These are phyloP conservation scores for Lanmaoa pseudosensibilis DNA, from an alignment of 768 basidiomycete genomes.

Conservation along the genomic window DNA sequence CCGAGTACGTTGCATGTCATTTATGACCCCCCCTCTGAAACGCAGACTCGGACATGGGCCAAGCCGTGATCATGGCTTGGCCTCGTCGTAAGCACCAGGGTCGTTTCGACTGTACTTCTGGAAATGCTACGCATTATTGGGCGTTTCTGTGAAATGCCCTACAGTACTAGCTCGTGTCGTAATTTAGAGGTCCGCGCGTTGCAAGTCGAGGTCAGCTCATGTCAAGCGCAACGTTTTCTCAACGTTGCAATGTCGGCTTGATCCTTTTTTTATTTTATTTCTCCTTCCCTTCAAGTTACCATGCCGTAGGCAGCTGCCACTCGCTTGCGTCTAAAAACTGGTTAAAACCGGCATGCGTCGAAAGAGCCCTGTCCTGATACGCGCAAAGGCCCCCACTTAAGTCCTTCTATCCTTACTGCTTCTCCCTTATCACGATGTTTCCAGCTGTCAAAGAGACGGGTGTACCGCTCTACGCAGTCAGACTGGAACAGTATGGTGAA, in stretches of 20 bases:
- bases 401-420: not conserved
- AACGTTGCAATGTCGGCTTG: slow-evolving; percentile 29
- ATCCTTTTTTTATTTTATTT: slow-evolving; percentile 1
- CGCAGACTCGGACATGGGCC: too few species aligned
- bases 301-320: slow-evolving; percentile 15
- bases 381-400: not conserved
- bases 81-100: too few species aligned
- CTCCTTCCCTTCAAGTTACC: slow-evolving; percentile 4
- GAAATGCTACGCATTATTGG: not conserved
- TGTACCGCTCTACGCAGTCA: slow-evolving; percentile 24
- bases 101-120: not conserved
- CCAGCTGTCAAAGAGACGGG: slow-evolving; percentile 24
- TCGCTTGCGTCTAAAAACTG: not conserved
- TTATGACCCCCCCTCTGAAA: not conserved
- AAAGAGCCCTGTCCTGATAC: not conserved
- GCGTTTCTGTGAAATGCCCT: not conserved
- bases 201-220: slow-evolving; percentile 18
- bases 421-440: slow-evolving; percentile 8
- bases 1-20: not conserved
- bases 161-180: not conserved
- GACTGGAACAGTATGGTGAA: slow-evolving; percentile 29
- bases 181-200: slow-evolving; percentile 10
- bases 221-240: slow-evolving; percentile 31
- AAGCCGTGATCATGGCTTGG: too few species aligned
- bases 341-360: slow-evolving; percentile 12